A percentile compares a stretch with the other conserved stretches of the same genome.
Evolutionary conservation across 345 rosid genomes (phyloP).

Genomic region (Aurinia saxatilis): DNA sequence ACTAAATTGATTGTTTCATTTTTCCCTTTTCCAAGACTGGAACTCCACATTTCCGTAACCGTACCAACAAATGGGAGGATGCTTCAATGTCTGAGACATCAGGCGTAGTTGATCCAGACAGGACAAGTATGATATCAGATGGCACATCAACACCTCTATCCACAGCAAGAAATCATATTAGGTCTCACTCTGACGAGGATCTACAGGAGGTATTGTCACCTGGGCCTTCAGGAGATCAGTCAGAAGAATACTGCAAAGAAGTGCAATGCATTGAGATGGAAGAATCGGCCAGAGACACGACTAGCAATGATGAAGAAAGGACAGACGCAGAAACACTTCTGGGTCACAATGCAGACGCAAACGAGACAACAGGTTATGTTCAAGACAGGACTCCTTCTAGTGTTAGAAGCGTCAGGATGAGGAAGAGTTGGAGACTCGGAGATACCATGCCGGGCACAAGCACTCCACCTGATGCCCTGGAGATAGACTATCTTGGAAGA

Average conservation of each 20-base stretch:
- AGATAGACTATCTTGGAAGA: conserved; percentile 54
- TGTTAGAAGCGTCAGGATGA: conserved; percentile 40
- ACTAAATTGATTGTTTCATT: neutral
- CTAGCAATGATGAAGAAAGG: conserved; percentile 26
- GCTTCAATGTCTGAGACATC: conserved; percentile 65
- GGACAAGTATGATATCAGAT: conserved; percentile 44
- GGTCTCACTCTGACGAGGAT: conserved; percentile 33
- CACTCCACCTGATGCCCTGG: conserved; percentile 63
- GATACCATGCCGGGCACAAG: conserved; percentile 44
- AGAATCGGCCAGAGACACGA: conserved; percentile 40
- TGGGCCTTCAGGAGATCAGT: conserved; percentile 28
- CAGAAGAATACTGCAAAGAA: conserved; percentile 82
- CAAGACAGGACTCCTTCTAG: conserved; percentile 47
- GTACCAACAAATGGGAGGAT: conserved; percentile 57
- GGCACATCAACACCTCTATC: conserved; percentile 38
- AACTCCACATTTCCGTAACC: conserved; percentile 27
- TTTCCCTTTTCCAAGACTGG: conserved; percentile 34
- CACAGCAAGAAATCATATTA: conserved; percentile 34
- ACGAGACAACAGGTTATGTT: conserved; percentile 27
- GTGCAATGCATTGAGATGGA: conserved; percentile 75
- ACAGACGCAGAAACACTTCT: conserved; percentile 5
- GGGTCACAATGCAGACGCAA: conserved; percentile 27
- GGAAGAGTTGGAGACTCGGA: conserved; percentile 52
- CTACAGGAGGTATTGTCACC: conserved; percentile 31
- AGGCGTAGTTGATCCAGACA: conserved; percentile 43